Percentiles rank a stretch among this genome's conserved stretches.
Evolutionary conservation across 1,284 basidiomycete species (phyloP).

Genomic region (Gymnopus androsaceus): DNA sequence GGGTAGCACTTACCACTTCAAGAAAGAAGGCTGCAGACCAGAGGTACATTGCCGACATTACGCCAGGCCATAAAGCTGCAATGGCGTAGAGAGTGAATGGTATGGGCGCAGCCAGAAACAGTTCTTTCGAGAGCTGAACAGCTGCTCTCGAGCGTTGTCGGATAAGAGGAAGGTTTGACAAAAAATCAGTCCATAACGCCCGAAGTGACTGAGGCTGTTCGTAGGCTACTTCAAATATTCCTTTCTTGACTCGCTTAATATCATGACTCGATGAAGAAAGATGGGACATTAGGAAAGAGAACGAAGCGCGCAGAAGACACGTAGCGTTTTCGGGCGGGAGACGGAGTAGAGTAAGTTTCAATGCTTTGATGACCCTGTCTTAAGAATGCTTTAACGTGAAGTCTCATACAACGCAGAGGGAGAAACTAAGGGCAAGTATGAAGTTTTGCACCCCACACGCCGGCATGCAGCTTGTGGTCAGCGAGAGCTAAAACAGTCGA

Average conservation of each 20-base stretch:
- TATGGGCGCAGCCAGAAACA: neutral
- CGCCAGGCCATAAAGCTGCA: neutral
- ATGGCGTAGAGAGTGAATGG: neutral
- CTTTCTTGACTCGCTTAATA: neutral
- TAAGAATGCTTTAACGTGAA: no score
- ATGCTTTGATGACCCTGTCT: no score
- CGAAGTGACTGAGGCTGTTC: neutral
- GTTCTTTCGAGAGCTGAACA: neutral
- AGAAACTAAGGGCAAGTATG: no score
- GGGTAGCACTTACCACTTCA: neutral
- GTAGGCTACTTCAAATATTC: neutral
- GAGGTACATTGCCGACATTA: neutral
- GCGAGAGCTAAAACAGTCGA: no score
- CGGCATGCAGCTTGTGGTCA: no score
- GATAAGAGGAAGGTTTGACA: neutral
- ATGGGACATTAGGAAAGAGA: neutral
- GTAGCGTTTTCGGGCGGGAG: no score
- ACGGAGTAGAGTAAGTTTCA: no score
- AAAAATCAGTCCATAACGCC: neutral
- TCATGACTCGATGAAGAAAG: neutral
- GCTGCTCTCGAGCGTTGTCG: neutral
- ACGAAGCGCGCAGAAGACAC: neutral
- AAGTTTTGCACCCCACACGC: no score
- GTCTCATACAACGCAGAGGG: no score
- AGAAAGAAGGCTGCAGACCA: neutral